These are phyloP conservation scores for Taiozyma sp. DNA, from an alignment of 1,139 yeast genomes.

Conservation along the genomic window DNA sequence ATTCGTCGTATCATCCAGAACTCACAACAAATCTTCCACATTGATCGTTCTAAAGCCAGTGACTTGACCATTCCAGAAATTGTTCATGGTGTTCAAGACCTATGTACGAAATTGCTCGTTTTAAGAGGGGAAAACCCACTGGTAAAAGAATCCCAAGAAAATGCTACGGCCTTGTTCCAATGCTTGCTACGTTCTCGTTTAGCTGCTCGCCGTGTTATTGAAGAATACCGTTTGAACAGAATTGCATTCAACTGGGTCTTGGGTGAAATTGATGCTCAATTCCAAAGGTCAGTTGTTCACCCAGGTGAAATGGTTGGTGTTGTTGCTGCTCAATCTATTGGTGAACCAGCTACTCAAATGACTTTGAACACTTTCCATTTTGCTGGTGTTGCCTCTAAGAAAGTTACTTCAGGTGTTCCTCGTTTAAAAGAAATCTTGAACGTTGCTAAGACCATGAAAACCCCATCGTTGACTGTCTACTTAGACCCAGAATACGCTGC, in stretches of 20 bases:
- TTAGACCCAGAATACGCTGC: slow-evolving; percentile 74
- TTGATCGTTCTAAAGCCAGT: slow-evolving; percentile 86
- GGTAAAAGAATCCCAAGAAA: slow-evolving; percentile 81
- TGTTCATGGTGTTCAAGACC: slow-evolving; percentile 64
- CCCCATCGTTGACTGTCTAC: slow-evolving; percentile 96
- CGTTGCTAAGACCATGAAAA: slow-evolving; percentile 96
- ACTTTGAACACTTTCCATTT: slow-evolving; percentile 99
- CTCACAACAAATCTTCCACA: slow-evolving; percentile 95
- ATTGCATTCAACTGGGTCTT: slow-evolving; percentile 94
- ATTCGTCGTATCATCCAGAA: slow-evolving; percentile 95
- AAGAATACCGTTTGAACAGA: slow-evolving; percentile 81
- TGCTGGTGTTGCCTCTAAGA: slow-evolving; percentile 99
- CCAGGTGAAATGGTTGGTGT: slow-evolving; percentile 99
- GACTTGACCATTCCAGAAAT: slow-evolving; percentile 85
- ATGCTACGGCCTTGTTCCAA: slow-evolving; percentile 88
- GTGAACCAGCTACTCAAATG: slow-evolving; percentile 99
- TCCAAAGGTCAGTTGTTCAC: slow-evolving; percentile 87
- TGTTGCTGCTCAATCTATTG: slow-evolving; percentile 97
- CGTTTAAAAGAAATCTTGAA: slow-evolving; percentile 98
- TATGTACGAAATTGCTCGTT: slow-evolving; percentile 66
- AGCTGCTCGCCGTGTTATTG: slow-evolving; percentile 85
- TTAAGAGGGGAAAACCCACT: slow-evolving; percentile 79
- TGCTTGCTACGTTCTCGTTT: slow-evolving; percentile 89
- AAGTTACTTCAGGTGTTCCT: slow-evolving; percentile 99
- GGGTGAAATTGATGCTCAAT: slow-evolving; percentile 92